A percentile compares a stretch with the other conserved stretches of the same genome.
These are phyloP conservation scores for Naganishia albida DNA, from an alignment of 1,284 basidiomycete species.

Conservation along the genomic window DNA sequence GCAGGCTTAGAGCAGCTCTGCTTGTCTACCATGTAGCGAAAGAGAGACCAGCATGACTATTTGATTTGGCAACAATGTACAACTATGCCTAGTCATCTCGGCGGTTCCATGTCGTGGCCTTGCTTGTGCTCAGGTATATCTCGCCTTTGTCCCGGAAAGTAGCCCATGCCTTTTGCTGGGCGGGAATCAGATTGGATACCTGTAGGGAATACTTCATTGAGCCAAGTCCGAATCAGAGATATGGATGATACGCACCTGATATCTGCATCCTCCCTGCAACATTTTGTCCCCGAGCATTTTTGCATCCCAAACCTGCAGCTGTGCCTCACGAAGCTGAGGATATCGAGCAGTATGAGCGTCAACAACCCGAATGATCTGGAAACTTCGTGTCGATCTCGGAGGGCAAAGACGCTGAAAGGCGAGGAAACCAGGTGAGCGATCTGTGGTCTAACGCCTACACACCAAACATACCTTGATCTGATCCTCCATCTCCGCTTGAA, in stretches of 20 bases:
- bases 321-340: slow-evolving; percentile 63
- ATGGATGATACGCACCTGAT: slow-evolving; percentile 59
- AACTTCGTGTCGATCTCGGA: slow-evolving; percentile 73
- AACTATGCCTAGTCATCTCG: background rate
- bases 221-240: background rate
- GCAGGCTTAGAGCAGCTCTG: background rate
- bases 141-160: slow-evolving; percentile 59
- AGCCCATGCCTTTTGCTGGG: slow-evolving; percentile 66
- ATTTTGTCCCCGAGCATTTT: slow-evolving; percentile 60
- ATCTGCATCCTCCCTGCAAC: slow-evolving; percentile 68
- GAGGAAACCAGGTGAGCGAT: background rate
- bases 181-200: slow-evolving; percentile 67
- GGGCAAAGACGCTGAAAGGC: slow-evolving; percentile 66
- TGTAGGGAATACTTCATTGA: slow-evolving; percentile 39
- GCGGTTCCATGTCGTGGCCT: slow-evolving; percentile 62
- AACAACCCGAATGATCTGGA: slow-evolving; percentile 72
- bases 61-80: too few relatives aligned
- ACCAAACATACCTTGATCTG: slow-evolving; percentile 64
- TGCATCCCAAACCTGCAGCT: slow-evolving; percentile 83
- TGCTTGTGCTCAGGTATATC: slow-evolving; percentile 65
- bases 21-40: too few relatives aligned
- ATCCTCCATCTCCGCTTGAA: slow-evolving; percentile 64
- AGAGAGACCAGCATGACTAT: too few relatives aligned
- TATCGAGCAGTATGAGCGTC: slow-evolving; percentile 65
- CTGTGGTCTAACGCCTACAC: background rate